These are phyloP conservation scores for Hypoxylon lenormandii DNA, from an alignment of 495 filamentous ascomycete species.

Conservation along the genomic window DNA sequence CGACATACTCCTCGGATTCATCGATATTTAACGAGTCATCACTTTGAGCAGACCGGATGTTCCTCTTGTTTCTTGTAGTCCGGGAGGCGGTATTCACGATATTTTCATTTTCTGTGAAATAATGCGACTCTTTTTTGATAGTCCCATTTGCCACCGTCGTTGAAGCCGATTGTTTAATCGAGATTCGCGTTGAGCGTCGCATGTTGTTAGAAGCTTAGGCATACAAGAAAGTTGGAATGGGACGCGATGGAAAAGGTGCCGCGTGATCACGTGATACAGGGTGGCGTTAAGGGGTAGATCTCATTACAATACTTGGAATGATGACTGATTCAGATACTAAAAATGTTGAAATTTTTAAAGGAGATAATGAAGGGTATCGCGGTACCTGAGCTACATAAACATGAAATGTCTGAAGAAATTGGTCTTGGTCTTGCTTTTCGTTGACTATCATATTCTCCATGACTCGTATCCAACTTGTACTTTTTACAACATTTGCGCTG, in stretches of 20 bases:
- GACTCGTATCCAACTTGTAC: conserved; percentile 1
- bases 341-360: no score
- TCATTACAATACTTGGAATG: no score
- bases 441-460: conserved; percentile 1
- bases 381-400: not conserved
- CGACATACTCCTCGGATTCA: conserved; percentile 14
- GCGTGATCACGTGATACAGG: conserved; percentile 36
- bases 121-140: conserved; percentile 1
- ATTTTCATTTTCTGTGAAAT: conserved; percentile 7
- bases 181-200: conserved; percentile 35
- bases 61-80: conserved; percentile 11
- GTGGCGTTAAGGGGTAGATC: not conserved
- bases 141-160: not conserved
- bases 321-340: no score
- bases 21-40: conserved; percentile 21
- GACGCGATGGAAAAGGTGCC: conserved; percentile 17
- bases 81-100: not conserved
- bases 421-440: not conserved
- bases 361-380: no score
- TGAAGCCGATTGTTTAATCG: conserved; percentile 2
- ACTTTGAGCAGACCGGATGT: conserved; percentile 14
- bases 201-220: conserved; percentile 14
- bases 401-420: not conserved
- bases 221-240: conserved; percentile 2
- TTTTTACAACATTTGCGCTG: not conserved